Evolutionary conservation across 257 asterid genomes (phyloP).

Genomic region (Nicotiana benthamiana): DNA sequence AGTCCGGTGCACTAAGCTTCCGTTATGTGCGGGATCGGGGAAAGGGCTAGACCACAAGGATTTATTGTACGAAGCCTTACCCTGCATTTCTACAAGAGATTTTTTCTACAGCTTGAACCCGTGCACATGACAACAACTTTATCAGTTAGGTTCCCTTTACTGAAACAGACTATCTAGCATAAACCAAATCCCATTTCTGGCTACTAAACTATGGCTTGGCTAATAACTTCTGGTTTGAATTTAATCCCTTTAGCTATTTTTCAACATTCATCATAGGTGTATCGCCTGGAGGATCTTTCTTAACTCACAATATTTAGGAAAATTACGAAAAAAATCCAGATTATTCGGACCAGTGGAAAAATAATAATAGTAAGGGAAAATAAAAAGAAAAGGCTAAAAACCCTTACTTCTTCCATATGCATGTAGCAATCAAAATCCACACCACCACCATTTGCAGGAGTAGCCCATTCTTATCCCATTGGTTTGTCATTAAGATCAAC

Average conservation of each 20-base stretch:
- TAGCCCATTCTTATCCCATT: background rate
- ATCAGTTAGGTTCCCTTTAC: too few species aligned
- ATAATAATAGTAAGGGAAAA: too few species aligned
- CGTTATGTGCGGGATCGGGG: too few species aligned
- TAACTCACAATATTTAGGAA: background rate
- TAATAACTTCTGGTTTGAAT: background rate
- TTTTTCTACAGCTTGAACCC: too few species aligned
- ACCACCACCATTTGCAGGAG: background rate
- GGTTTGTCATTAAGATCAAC: background rate
- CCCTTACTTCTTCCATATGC: background rate
- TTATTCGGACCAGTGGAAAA: too few species aligned
- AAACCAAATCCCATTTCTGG: background rate
- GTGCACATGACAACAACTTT: too few species aligned
- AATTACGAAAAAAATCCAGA: background rate
- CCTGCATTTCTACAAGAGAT: too few species aligned
- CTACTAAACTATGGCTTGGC: background rate
- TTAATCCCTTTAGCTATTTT: background rate
- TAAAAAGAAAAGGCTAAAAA: background rate
- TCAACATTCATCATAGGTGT: background rate
- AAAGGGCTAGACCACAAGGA: too few species aligned
- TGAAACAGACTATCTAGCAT: background rate
- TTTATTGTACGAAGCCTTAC: too few species aligned
- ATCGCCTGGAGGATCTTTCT: background rate
- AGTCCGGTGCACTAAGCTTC: too few species aligned
- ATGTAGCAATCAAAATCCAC: background rate